Base-by-base conservation (phyloP, 352 stramenopile genomes). In the Phytophthora meadii region DNA sequence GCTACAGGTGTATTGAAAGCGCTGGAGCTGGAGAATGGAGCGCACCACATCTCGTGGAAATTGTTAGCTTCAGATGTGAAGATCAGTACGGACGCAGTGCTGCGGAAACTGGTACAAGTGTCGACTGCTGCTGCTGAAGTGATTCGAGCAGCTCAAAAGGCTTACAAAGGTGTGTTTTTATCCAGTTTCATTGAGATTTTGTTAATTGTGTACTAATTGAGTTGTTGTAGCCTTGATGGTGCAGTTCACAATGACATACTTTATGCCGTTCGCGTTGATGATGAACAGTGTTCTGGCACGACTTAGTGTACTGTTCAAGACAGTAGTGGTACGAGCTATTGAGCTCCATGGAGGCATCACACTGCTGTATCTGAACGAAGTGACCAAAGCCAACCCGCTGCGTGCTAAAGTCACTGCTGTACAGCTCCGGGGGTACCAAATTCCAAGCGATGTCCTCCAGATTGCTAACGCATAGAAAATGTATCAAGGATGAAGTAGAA, bases 181-280 rank as follows among this genome's bases (percentile, higher is more conserved):
- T n/a, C 12, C 34, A 40, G n/a, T 24, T 37, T 11, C 10, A 22
- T 45, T 1, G 9, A 5, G 27, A 10, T 58, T 11, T n/a, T 57
- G 15, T 24, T 52, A 46, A 14, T 8, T 17, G 0, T 45, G 24
- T 32, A 34, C 24, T 73, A 34, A 58, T 27, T 36, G 15, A 44
- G 22, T 53, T 30, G 27, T 53, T 60, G 14, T 40, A 79, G 82
- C 66, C 34, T 74, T 95, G 22, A 75, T 71, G 39, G 74, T 77
- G 50, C 85, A 95, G 58, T 95, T 94, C 36, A 71, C 74, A 10
- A 90, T 92, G 88, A 95, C 84, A 32, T 95, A 93, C 70, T 95
- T 95, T 56, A 93, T 95, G 82, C 86, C 86, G 36, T 93, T 95
- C 49, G 76, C 76, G 17, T 69, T 95, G 17, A 82, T 79, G 39